Percentiles rank a stretch among this genome's conserved stretches.
Evolutionary conservation across 2,329 filamentous ascomycete species (phyloP).

Genomic region (Aspergillus tamarii): DNA sequence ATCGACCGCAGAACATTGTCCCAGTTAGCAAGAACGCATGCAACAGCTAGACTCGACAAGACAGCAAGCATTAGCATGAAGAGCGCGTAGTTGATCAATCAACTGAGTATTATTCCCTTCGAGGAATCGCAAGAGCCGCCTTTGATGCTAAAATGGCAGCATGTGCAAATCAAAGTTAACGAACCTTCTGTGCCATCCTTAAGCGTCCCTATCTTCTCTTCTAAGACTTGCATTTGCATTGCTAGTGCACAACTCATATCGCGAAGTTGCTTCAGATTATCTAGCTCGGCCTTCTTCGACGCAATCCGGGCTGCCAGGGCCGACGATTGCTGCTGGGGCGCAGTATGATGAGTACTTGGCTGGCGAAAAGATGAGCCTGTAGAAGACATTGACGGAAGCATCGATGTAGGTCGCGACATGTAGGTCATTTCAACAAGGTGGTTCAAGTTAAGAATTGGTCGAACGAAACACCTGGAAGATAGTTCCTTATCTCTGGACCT

Average conservation of each 20-base stretch:
- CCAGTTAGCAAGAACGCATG: slow-evolving; percentile 69
- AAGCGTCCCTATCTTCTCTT: slow-evolving; percentile 63
- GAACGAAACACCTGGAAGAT: not conserved
- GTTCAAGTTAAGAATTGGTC: not conserved
- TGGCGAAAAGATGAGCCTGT: slow-evolving; percentile 35
- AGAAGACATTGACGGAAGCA: slow-evolving; percentile 32
- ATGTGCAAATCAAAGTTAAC: slow-evolving; percentile 1
- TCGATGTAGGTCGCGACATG: slow-evolving; percentile 38
- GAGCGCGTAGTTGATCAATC: not conserved
- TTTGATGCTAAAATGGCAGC: not conserved
- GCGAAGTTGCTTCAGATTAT: slow-evolving; percentile 64
- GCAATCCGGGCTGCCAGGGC: slow-evolving; percentile 63
- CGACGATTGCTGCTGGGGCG: slow-evolving; percentile 55
- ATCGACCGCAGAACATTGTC: slow-evolving; percentile 67
- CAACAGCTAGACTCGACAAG: slow-evolving; percentile 55
- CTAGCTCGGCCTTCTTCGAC: slow-evolving; percentile 65
- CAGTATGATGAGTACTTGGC: slow-evolving; percentile 30
- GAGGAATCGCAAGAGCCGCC: not conserved
- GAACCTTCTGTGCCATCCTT: slow-evolving; percentile 65
- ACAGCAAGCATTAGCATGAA: not conserved
- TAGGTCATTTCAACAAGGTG: slow-evolving; percentile 35
- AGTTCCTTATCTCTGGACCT: not conserved
- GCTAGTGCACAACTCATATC: slow-evolving; percentile 65
- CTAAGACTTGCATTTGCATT: slow-evolving; percentile 64
- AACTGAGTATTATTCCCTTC: not conserved